These are phyloP conservation scores for Tulasnella sp. DNA, from an alignment of 768 basidiomycete genomes.

Conservation along the genomic window DNA sequence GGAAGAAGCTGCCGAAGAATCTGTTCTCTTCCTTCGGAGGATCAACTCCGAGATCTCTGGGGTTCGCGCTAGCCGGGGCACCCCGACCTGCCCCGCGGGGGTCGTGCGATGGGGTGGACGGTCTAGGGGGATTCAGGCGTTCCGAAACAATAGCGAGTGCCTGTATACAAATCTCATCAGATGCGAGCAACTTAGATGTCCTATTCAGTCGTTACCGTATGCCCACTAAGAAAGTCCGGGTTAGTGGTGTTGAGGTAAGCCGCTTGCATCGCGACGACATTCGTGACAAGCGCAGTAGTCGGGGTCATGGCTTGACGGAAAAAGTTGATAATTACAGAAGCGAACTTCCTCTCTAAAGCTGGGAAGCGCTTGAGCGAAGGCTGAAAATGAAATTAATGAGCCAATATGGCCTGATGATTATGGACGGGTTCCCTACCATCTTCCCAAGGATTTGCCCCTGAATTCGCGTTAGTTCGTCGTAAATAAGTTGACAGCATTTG, in stretches of 20 bases:
- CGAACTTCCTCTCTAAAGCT: conserved; percentile 92
- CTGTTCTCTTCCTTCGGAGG: conserved; percentile 75
- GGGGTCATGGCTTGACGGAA: conserved; percentile 91
- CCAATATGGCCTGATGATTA: background rate
- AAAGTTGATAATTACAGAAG: conserved; percentile 92
- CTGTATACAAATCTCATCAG: conserved; percentile 27
- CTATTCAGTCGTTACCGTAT: conserved; percentile 43
- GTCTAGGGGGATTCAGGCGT: conserved; percentile 67
- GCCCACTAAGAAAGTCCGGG: conserved; percentile 95
- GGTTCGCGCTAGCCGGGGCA: conserved; percentile 55
- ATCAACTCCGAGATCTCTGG: conserved; percentile 90
- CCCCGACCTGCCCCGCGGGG: conserved; percentile 57
- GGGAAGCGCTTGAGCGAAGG: conserved; percentile 95
- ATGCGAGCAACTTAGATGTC: background rate
- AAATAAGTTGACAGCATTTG: conserved; percentile 91
- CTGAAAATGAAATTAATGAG: conserved; percentile 30
- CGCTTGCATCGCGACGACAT: conserved; percentile 95
- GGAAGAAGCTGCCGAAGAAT: conserved; percentile 97
- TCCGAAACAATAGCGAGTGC: conserved; percentile 85
- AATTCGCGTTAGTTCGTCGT: conserved; percentile 95
- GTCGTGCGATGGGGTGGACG: conserved; percentile 41
- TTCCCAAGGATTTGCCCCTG: conserved; percentile 78
- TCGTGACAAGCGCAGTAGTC: conserved; percentile 87
- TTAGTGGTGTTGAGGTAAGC: conserved; percentile 99
- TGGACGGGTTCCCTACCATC: conserved; percentile 43